Evolutionary conservation across 192 early-diverging fungal species (phyloP), one percentile per base, ranked within the genome.

Genomic region (Coemansia sp.): DNA sequence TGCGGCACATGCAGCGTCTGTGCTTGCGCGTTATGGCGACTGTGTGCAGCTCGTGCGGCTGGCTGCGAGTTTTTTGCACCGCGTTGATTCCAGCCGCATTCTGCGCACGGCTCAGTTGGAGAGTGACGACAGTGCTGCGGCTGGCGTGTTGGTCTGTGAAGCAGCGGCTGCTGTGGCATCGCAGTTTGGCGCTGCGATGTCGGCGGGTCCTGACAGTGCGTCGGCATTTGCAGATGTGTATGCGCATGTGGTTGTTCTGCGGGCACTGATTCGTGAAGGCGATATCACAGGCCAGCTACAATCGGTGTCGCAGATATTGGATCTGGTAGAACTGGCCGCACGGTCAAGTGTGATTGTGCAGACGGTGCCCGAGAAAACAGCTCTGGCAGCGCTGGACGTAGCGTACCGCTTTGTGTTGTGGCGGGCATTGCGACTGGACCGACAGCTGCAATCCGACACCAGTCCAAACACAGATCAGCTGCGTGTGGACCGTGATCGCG

Each of bases 381-480:
- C 64, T 0, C 2, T 65, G 6, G 59, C 71, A 1, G 71, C 71
- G 10, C 73, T 81, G 9, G 73, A 81, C 53, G 37, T 57, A 19
- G 62, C 69, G 6, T 71, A 66, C 22, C 62, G 66, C 55, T 64
- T 58, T 54, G 25, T 72, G 66, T 59, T 81, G n/a, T 81, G 78
- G 78, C 63, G 69, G 5, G 54, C 69, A 4, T 56, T 72, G 17
- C 49, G 36, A 7, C 20, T 78, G 10, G 66, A 78, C 59, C 34
- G 14, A 6, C 56, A 48, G 60, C 64, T 76, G 15, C 31, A 38
- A 9, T 20, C 31, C 0, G 15, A 5, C 60, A 48, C 23, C 57
- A 25, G 46, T 23, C 34, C 51, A 57, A 53, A 37, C 15, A 28
- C 46, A 28, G 52, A 62, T 20, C 5, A 52, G 1, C 59, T 81